Evolutionary conservation across 352 stramenopile genomes (phyloP), one percentile per base, ranked within the genome.

Genomic region (Globisporangium heterothallicum): DNA sequence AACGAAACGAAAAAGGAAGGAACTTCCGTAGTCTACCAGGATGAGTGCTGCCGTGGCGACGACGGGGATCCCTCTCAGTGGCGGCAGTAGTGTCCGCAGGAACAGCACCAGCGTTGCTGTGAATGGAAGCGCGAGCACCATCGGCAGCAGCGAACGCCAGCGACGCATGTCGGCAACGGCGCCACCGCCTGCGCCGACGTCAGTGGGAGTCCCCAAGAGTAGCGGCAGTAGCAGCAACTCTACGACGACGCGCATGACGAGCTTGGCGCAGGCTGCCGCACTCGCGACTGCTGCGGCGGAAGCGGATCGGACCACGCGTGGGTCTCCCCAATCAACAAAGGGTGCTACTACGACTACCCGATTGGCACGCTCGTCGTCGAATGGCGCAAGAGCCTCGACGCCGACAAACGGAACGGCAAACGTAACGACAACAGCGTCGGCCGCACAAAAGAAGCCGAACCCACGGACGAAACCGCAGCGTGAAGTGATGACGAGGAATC

Each of bases 401-500:
- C n/a, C 35, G 13, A 46, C 32, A 25, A 44, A 27, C 19, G 19
- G 49, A 21, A 1, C 36, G 19, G 19, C 12, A 13, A 25, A 7
- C 2, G 54, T 29, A 3, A 13, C n/a, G 32, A 18, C 32, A 10
- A 38, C 32, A 10, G 14, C 52, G 26, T 27, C 53, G 9, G 35
- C 27, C 35, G 49, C 35, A 12, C 47, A 27, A n/a, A n/a, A n/a
- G 29, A 53, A 56, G 38, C 38, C 50, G 12, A 54, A 36, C 27
- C 4, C 44, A 16, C 50, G 52, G 18, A 34, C 22, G 18, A 59
- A 59, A 36, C 49, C 42, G 14, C 30, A 45, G 30, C 22, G 29
- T 32, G 34, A 40, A 7, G 58, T 70, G 26, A 68, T 68, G 56
- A 52, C 58, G 26, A 59, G 59, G n/a, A 74, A 64, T 32, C 62